Base-by-base conservation (phyloP, 768 basidiomycete species). In the Xerocomellus dryophilus region DNA sequence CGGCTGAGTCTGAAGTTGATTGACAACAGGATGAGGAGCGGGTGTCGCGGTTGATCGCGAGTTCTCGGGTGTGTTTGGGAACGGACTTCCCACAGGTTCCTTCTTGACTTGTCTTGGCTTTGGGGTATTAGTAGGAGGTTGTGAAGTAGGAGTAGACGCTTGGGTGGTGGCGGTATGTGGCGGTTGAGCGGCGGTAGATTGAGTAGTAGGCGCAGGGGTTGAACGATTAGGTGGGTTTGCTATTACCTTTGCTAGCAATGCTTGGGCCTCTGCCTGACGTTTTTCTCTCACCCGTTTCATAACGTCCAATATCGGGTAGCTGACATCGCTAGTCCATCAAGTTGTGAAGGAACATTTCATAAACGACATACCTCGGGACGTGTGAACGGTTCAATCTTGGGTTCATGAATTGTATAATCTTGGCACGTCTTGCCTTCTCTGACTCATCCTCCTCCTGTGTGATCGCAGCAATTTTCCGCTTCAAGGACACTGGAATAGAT, bases 341-440 rank as follows among this genome's bases (percentile, higher is more conserved):
- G 32, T 48, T 23, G 43, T 9, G 14, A 25, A 40, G 29, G 21
- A 47, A 31, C 17, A 18, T 43, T 41, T 20, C 29, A 53, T 31
- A 45, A 54, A 56, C 32, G 7, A 66, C 66, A 47, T 71, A 86
- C 84, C 69, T 82, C 44, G 84, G 80, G 17, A 74, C 71, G 50
- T 69, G 62, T 52, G 79, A 73, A 20, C 59, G 74, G 61, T 65
- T 81, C 71, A 55, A 71, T 73, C 59, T 78, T 10, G 88, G 87
- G 47, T 82, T 82, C 88, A 90, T 89, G 72, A 85, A 89, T 50
- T 87, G 81, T 74, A 88, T 79, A 50, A 93, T 81, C 76, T 90
- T 89, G 20, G 78, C 74, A 47, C 85, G 79, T 43, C 86, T 81
- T 27, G 81, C 83, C 66, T 82, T 88, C 60, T 90, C 86, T 4